Evolutionary conservation across 78 protist species (phyloP), one percentile per base, ranked within the genome.

Genomic region (Cyanophora paradoxa): DNA sequence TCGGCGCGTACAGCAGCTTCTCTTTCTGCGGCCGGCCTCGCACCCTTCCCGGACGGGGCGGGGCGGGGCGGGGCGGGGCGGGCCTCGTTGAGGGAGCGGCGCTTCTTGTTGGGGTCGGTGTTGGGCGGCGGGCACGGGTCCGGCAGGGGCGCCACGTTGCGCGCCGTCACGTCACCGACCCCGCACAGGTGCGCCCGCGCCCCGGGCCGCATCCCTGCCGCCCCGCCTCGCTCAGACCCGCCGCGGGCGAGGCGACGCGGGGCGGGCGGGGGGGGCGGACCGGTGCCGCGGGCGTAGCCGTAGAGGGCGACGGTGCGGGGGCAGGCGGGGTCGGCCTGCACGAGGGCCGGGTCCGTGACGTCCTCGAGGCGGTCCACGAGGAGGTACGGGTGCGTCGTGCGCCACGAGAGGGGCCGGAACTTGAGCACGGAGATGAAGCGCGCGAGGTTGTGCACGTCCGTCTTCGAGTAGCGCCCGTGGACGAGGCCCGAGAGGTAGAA

Each of bases 61-160:
- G n/a, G n/a, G n/a, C 81, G 24, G 7, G 42, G 50, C 57, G 86
- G 62, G 57, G 92, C 91, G 44, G n/a, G n/a, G n/a, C n/a, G n/a
- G n/a, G 78, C 82, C 46, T 83, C 88, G 39, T 76, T 74, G 39
- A 94, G 81, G 3, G 74, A 85, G 40, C 76, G 64, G 54, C 87
- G 79, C 79, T 63, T 76, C 37, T 64, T 52, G 41, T 37, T 2
- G 50, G 19, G 37, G 19, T n/a, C 20, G 3, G n/a, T 58, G 46
- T 13, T 30, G 42, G 97, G 95, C 36, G 76, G 86, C 20, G 97
- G 96, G 83, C 95, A 92, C 54, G 99, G 99, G 79, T 98, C 99
- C 0, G 74, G 70, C 28, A 96, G 64, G 20, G 66, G 37, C 10
- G 76, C 50, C 17, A 92, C 63, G 7, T 72, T 63, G n/a, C 34